Conservation (phyloP, 306 rosid genomes). For the Trifolium fragiferum region DNA sequence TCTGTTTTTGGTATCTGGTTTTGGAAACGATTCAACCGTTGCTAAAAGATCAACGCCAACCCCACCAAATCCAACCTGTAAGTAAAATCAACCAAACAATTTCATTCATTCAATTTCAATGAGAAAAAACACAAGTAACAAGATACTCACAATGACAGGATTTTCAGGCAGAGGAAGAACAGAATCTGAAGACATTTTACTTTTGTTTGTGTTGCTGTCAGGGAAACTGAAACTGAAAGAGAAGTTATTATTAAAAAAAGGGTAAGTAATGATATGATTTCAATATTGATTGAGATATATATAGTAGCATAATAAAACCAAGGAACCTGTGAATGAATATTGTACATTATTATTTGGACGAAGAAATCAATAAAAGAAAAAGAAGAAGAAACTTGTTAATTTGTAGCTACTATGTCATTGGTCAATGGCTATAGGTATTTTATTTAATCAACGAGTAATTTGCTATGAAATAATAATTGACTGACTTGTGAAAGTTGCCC, state of each 20-base stretch:
- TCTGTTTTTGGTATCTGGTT: conserved; percentile 81
- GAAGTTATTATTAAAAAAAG: background rate
- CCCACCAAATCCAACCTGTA: conserved; percentile 80
- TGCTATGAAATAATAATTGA: too few species aligned
- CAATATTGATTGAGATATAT: background rate
- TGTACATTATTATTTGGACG: conserved; percentile 1
- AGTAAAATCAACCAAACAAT: background rate
- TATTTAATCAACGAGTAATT: too few species aligned
- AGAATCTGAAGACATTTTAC: conserved; percentile 51
- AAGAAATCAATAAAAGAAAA: background rate
- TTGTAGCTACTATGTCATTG: background rate
- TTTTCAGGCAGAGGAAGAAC: conserved; percentile 55
- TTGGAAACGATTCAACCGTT: conserved; percentile 66
- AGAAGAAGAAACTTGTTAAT: background rate
- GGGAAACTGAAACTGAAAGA: background rate
- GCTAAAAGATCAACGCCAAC: conserved; percentile 68
- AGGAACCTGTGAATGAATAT: background rate
- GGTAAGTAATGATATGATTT: conserved; percentile 9
- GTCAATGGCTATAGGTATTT: background rate
- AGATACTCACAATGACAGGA: conserved; percentile 58
- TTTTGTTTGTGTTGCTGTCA: too few species aligned
- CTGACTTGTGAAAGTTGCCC: too few species aligned
- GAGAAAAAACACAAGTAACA: too few species aligned
- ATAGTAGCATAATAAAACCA: background rate
- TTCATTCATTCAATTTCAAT: background rate